Evolutionary conservation across 148 eudicot genomes (phyloP), one percentile per base, ranked within the genome.

Genomic region (Nepenthes mirabilis): DNA sequence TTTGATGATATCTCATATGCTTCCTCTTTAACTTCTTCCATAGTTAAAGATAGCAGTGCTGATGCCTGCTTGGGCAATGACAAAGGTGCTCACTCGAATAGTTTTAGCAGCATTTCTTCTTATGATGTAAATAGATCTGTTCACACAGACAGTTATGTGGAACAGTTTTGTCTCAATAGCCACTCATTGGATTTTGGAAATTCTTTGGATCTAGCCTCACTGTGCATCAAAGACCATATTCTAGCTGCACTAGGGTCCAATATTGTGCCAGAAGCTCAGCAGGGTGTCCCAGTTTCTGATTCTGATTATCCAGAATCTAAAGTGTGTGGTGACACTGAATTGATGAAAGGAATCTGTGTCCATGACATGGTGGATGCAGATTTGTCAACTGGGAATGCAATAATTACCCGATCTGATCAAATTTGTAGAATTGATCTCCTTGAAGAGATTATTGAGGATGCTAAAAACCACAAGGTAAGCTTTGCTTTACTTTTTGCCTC

Each of bases 381-480:
- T 69, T 33, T 74, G 65, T 37, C 37, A 63, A 43, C 59, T 51
- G 34, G 63, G 50, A 68, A 65, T 50, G 23, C 70, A 33, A 45
- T 60, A 11, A 62, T 72, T 55, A 69, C 76, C 43, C 66, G 69
- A 65, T 83, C 84, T 36, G 77, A 67, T 36, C 69, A 80, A 64
- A 55, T 61, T 34, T 71, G 76, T 61, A 62, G 73, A 11, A 65
- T 72, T 52, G 72, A 68, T 53, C 68, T 78, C 57, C 70, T 83
- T 58, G 83, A 80, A 65, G 79, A 78, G 32, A 74, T 76, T 33
- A 69, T 80, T 61, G 68, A 67, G 61, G 74, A 74, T 62, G 83
- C 87, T 35, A 79, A 56, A 72, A 65, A 54, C 64, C 72, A 77
- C 77, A 79, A 82, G 87, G 87, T 82, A 74, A 12, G 52, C 45